Base-by-base conservation (phyloP, 192 early-diverging fungal species). In the Entrophospora sp. region DNA sequence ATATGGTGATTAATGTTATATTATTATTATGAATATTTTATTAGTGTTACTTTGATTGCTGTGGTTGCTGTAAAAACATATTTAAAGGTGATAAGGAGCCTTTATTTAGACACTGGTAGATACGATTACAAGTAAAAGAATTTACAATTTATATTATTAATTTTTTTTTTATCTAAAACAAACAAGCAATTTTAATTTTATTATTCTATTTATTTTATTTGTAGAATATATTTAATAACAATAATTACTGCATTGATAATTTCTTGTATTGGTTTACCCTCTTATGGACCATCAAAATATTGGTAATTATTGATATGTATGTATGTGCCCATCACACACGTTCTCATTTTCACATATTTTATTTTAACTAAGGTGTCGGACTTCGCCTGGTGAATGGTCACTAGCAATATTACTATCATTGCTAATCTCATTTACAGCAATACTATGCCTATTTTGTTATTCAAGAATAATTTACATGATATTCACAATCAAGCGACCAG, bases 251-350 rank as follows among this genome's bases (percentile, higher is more conserved):
- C 45, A 9, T 48, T 48, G 1, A 8, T n/a, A 8, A 24, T 48
- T 20, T 16, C 45, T 6, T 48, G 45, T 24, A 48, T 48, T 48
- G 45, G 45, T 5, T 48, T 48, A n/a, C 18, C 16, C 10, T 48
- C 45, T 16, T 48, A 48, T 24, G 45, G 45, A 8, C 45, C 45
- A n/a, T 48, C 45, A 48, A 48, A 48, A 48, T 48, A 48, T 48
- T 48, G 45, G n/a, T n/a, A n/a, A n/a, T n/a, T n/a, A n/a, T n/a
- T n/a, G n/a, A n/a, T n/a, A n/a, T n/a, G n/a, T n/a, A n/a, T n/a
- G n/a, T n/a, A n/a, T n/a, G n/a, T n/a, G n/a, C n/a, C n/a, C n/a
- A n/a, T n/a, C n/a, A n/a, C n/a, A n/a, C n/a, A n/a, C n/a, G n/a
- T n/a, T n/a, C n/a, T n/a, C n/a, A n/a, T n/a, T n/a, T n/a, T n/a